Conservation (phyloP, 164 flowering plant species). For the Magnolia sinica region DNA sequence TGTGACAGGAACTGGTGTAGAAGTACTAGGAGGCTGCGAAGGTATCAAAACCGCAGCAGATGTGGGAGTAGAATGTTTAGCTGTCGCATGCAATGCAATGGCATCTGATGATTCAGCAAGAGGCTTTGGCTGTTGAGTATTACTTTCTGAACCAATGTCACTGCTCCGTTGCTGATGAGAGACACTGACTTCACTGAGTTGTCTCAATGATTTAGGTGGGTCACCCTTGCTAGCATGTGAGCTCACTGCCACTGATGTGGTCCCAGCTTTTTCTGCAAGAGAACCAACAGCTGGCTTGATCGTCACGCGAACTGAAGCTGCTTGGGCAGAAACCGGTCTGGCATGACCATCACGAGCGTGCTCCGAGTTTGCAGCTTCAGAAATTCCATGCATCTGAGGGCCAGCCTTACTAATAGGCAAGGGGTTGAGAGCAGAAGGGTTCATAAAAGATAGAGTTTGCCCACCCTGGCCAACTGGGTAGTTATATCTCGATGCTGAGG, state of each 20-base stretch:
- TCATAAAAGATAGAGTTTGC: conserved; percentile 34
- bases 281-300: conserved; percentile 41
- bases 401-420: conserved; percentile 32
- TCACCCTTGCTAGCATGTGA: conserved; percentile 42
- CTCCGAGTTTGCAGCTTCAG: conserved; percentile 31
- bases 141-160: conserved; percentile 22
- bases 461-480: conserved; percentile 50
- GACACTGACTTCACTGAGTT: conserved; percentile 24
- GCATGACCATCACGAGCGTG: conserved; percentile 32
- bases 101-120: conserved; percentile 19
- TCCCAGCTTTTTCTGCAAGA: conserved; percentile 35
- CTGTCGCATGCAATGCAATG: conserved; percentile 20
- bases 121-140: conserved; percentile 31
- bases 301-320: conserved; percentile 36
- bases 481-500: conserved; percentile 52
- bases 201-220: conserved; percentile 23
- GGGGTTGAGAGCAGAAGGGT: conserved; percentile 29
- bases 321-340: conserved; percentile 20
- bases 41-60: conserved; percentile 10
- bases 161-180: conserved; percentile 24
- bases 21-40: conserved; percentile 1
- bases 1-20: conserved; percentile 18
- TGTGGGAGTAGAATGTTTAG: conserved; percentile 24
- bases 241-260: conserved; percentile 22
- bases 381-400: conserved; percentile 14